Percentiles rank a stretch among this genome's conserved stretches.
Conservation (phyloP, 192 early-diverging fungal genomes). For the Endogone sp. region DNA sequence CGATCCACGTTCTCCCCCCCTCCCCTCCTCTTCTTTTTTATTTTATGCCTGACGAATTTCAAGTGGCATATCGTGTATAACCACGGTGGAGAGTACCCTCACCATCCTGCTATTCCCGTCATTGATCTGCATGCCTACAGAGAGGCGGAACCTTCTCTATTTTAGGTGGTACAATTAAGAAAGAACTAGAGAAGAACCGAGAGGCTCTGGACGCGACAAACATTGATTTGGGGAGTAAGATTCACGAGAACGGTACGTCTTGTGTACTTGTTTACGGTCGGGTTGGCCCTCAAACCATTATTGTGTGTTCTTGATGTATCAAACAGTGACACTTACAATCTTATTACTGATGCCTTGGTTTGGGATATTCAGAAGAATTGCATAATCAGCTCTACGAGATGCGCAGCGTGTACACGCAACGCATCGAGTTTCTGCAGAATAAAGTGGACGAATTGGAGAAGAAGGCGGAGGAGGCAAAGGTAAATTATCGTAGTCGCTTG, state of each 20-base stretch:
- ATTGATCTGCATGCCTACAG: slow-evolving; percentile 4
- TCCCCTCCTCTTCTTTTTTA: not conserved
- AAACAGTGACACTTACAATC: too few species aligned
- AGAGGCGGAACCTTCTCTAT: slow-evolving; percentile 32
- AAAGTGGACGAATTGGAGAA: slow-evolving; percentile 48
- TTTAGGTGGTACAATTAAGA: slow-evolving; percentile 43
- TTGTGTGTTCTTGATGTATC: too few species aligned
- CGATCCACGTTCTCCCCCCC: not conserved
- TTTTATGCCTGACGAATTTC: too few species aligned
- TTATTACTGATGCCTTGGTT: not conserved
- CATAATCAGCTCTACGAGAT: slow-evolving; percentile 49
- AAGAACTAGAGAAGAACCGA: slow-evolving; percentile 52
- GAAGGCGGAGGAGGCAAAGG: slow-evolving; percentile 1
- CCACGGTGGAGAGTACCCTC: too few species aligned
- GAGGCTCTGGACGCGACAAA: slow-evolving; percentile 41
- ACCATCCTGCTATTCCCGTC: not conserved
- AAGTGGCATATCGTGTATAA: too few species aligned
- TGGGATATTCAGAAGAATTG: slow-evolving; percentile 31
- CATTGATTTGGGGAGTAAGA: slow-evolving; percentile 46
- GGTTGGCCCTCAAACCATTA: too few species aligned
- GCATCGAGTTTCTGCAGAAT: slow-evolving; percentile 38
- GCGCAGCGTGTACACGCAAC: slow-evolving; percentile 44
- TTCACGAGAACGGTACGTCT: slow-evolving; percentile 55
- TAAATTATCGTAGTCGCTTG: too few species aligned
- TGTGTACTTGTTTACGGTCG: too few species aligned